Evolutionary conservation across 305 asterid species (phyloP).

Genomic region (Plantago coronopus): DNA sequence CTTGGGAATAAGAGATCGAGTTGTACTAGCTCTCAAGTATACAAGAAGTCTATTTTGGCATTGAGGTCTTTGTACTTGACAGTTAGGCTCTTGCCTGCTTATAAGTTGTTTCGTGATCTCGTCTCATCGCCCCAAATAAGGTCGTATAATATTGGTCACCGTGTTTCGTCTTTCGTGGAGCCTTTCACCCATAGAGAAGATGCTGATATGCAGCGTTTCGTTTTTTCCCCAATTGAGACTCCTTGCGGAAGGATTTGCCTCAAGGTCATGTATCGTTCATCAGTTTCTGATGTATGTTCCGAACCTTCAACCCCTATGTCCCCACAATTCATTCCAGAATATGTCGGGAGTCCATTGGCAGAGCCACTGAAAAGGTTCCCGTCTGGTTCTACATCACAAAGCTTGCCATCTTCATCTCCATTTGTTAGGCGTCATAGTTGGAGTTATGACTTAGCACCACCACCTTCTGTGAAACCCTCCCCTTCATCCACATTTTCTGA

Average conservation of each 20-base stretch:
- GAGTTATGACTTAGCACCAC: conserved; percentile 77
- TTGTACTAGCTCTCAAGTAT: conserved; percentile 48
- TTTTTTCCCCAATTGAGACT: conserved; percentile 73
- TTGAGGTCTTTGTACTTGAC: conserved; percentile 73
- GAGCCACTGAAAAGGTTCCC: conserved; percentile 74
- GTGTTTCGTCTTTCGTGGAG: conserved; percentile 72
- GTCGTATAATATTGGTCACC: conserved; percentile 57
- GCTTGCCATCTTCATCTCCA: conserved; percentile 53
- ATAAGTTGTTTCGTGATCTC: conserved; percentile 74
- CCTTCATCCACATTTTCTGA: conserved; percentile 78
- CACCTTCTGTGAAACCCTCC: conserved; percentile 60
- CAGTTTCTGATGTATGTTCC: conserved; percentile 52
- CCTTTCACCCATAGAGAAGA: conserved; percentile 79
- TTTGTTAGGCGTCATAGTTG: conserved; percentile 81
- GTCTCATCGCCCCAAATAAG: conserved; percentile 58
- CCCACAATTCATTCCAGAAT: conserved; percentile 73
- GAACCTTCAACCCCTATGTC: conserved; percentile 80
- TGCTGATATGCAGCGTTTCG: conserved; percentile 74
- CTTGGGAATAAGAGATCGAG: conserved; percentile 51
- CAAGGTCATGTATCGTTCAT: conserved; percentile 62
- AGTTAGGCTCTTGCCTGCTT: conserved; percentile 83
- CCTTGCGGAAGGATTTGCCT: conserved; percentile 81
- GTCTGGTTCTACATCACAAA: conserved; percentile 44
- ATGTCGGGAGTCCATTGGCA: conserved; percentile 90
- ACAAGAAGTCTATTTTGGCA: conserved; percentile 61